Base-by-base conservation (phyloP, 345 rosid genomes). In the Linum trigynum region DNA sequence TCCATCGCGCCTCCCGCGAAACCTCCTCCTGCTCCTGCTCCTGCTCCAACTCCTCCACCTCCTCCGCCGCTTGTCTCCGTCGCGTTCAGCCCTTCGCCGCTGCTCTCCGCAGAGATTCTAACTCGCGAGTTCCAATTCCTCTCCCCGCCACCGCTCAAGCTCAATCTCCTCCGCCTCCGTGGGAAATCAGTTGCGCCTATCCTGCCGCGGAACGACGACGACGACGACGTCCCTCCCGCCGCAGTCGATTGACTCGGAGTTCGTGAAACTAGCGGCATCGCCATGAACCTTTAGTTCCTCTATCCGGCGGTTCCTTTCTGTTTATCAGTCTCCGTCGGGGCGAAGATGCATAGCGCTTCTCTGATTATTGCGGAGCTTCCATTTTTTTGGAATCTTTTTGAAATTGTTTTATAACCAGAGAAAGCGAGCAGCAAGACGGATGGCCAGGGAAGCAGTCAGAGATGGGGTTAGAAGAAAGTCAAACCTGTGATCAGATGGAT, bases 1-100 rank as follows among this genome's bases (percentile, higher is more conserved):
- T 86, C 89, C 97, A 92, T 84, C 3, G 84, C 79, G 39, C 81
- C 76, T 65, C 85, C 83, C 0, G 75, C 48, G 72, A 80, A 80
- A 23, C 78, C 77, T 15, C 80, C 72, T 39, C 75, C 78, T 4
- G 70, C 71, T 0, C 61, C 61, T 77, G 72, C 64, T 82, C 83
- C 79, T n/a, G n/a, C n/a, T n/a, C n/a, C n/a, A n/a, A n/a, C 38
- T 61, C 68, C 38, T 82, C 56, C 37, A 81, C 84, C 61, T 77
- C 74, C 64, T 82, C 83, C 79, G 4, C 77, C 65, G 65, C 78
- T 72, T 3, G 36, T 57, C 14, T 35, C 59, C 6, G 36, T 35
- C 32, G 36, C 32, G 32, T 23, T 23, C 32, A 23, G 32, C 32
- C 32, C 59, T 16, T 35, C 59, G 38, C 59, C n/a, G n/a, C 59